phyloP scores from a whole-genome alignment of 176 grass and related monocot genomes.

The Triticum turgidum region DNA sequence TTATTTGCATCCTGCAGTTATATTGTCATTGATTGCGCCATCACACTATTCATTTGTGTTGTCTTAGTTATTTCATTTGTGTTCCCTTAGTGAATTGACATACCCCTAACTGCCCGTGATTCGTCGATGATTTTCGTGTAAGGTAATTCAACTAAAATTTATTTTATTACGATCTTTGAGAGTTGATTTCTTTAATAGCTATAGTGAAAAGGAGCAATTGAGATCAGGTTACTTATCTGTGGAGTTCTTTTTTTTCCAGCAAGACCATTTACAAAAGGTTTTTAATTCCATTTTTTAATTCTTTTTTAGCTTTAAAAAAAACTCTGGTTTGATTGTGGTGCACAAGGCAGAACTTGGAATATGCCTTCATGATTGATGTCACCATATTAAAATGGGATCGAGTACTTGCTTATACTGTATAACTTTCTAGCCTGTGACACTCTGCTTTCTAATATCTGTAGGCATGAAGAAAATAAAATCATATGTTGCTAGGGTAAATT shows the following conservation, averaged over 20 bases:
- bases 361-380: neutral
- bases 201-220: neutral
- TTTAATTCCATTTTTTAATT: neutral
- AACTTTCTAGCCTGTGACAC: neutral
- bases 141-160: neutral
- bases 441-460: neutral
- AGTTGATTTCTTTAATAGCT: neutral
- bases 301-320: neutral
- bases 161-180: neutral
- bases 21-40: neutral
- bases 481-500: neutral
- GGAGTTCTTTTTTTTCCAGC: neutral
- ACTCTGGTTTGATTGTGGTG: conserved; percentile 2
- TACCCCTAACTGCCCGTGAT: neutral
- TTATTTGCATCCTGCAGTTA: neutral
- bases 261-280: neutral
- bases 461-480: neutral
- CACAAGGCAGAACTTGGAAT: neutral
- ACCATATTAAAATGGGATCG: neutral
- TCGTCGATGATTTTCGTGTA: neutral
- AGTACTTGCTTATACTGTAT: neutral
- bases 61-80: neutral
- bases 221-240: conserved; percentile 14
- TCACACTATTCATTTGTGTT: neutral
- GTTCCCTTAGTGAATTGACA: neutral